Percentiles rank a stretch among this genome's conserved stretches.
Evolutionary conservation across 1,139 yeast species (phyloP).

Genomic region (Saccharomyces hybrid): DNA sequence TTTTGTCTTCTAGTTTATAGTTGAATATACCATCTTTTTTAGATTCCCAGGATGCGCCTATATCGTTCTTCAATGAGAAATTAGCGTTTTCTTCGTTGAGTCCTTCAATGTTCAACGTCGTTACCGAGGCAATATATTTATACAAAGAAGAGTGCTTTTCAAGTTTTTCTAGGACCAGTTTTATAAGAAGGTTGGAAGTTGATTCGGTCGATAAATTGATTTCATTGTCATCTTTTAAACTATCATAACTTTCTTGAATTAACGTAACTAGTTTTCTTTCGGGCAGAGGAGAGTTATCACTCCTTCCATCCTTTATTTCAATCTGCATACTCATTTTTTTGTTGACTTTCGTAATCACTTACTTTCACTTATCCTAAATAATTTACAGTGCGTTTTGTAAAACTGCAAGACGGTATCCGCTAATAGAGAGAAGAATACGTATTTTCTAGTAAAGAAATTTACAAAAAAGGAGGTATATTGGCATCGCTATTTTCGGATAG

Average conservation of each 20-base stretch:
- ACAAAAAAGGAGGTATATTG: neutral
- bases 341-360: neutral
- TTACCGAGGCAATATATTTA: slow-evolving; percentile 33
- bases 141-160: slow-evolving; percentile 33
- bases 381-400: neutral
- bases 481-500: neutral
- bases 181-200: slow-evolving; percentile 10
- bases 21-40: slow-evolving; percentile 36
- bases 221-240: neutral
- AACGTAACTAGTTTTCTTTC: slow-evolving; percentile 11
- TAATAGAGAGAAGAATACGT: neutral
- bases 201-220: slow-evolving; percentile 4
- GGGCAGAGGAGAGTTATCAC: slow-evolving; percentile 14
- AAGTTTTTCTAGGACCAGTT: slow-evolving; percentile 20
- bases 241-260: slow-evolving; percentile 7
- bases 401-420: neutral
- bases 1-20: slow-evolving; percentile 14
- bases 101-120: slow-evolving; percentile 12
- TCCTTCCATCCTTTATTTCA: slow-evolving; percentile 10
- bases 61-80: slow-evolving; percentile 23
- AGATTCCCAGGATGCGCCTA: slow-evolving; percentile 38
- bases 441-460: neutral
- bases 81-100: slow-evolving; percentile 11
- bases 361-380: neutral
- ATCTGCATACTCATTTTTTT: neutral